These are phyloP conservation scores for Fusarium falciforme DNA, from an alignment of 2,329 filamentous ascomycete genomes.

Conservation along the genomic window DNA sequence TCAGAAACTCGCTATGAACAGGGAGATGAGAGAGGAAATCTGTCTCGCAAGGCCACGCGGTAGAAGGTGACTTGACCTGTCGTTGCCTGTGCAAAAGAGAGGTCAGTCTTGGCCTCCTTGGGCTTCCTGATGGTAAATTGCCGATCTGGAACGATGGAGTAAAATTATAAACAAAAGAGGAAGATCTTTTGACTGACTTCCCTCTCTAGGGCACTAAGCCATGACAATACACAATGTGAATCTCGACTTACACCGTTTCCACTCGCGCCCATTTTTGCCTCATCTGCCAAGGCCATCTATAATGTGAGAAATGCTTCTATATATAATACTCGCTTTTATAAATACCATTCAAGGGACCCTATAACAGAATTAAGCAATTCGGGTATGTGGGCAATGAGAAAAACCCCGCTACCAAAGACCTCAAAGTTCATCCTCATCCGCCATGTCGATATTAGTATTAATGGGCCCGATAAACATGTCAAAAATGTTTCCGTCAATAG, in stretches of 20 bases:
- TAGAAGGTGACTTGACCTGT: background rate
- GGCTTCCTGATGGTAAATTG: no score
- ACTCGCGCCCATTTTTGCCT: background rate
- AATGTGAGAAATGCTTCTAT: background rate
- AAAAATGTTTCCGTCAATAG: constrained; percentile 12
- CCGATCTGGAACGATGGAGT: fast-evolving
- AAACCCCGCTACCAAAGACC: background rate
- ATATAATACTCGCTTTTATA: background rate
- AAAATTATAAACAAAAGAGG: background rate
- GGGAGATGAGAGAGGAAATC: background rate
- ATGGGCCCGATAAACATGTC: constrained; percentile 15
- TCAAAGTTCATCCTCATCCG: background rate
- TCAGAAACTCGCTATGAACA: no score
- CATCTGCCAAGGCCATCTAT: background rate
- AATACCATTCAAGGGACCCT: background rate
- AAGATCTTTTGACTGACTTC: background rate
- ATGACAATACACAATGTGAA: background rate
- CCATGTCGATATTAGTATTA: background rate
- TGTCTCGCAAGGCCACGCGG: background rate
- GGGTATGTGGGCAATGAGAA: background rate
- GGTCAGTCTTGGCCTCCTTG: background rate
- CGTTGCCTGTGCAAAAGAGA: background rate
- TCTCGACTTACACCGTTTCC: background rate
- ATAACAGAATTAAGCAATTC: background rate
- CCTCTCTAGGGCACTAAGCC: background rate